Evolutionary conservation across 108 stramenopile species (phyloP), one percentile per base, ranked within the genome.

Genomic region (Conticribra guillardii): DNA sequence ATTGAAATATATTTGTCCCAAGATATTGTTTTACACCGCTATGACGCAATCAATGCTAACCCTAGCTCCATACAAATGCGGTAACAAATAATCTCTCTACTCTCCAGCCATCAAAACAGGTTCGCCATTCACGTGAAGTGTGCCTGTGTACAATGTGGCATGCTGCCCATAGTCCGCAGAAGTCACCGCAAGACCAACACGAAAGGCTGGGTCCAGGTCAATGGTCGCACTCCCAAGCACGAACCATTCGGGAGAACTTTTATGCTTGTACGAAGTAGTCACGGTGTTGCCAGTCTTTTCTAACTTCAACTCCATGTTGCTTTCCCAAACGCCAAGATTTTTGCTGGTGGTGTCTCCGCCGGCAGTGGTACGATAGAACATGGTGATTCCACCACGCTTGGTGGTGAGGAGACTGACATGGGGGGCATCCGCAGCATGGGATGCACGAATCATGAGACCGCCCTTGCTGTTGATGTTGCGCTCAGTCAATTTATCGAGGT

Each of bases 361-460:
- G 16, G 3, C 15, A 4, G 14, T 45, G 1, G 32, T 27, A 4
- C 71, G 60, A 44, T 41, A 49, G 44, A 32, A 72, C 71, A 72
- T 72, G 53, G 71, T 63, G 4, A 72, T 29, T 11, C 71, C 71
- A 29, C 11, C 34, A 59, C 50, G 27, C 4, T 4, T 9, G 26
- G 32, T 54, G 22, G 37, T 8, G 17, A 72, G 54, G 27, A 72
- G 71, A n/a, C 52, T 54, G 3, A 72, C 71, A 18, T 62, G 60
- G 19, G 71, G 54, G 0, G 71, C 0, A 34, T 72, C 61, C 19
- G 60, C 30, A 23, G 33, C 15, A 17, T 55, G 27, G 19, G 52
- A 45, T 4, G 71, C 60, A 30, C 71, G 71, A 5, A 72, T 50
- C 71, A 63, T 72, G 41, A 72, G 32, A 2, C 71, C 71, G 9